Evolutionary conservation across 2,329 filamentous ascomycete genomes (phyloP).

Genomic region (Colletotrichum sp.): DNA sequence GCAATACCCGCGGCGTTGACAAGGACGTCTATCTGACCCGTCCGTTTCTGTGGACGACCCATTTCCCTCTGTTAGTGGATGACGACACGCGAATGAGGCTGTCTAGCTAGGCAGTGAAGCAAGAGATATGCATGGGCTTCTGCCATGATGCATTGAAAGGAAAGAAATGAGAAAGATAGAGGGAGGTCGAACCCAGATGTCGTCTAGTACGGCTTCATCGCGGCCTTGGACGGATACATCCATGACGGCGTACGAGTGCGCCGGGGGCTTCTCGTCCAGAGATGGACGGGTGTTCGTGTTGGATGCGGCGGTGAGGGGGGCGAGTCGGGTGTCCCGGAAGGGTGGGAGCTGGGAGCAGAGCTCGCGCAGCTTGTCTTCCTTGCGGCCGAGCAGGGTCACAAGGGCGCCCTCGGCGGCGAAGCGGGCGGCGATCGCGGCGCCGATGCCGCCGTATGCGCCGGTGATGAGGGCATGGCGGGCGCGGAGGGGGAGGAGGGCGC

Average conservation of each 20-base stretch:
- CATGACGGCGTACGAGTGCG: constrained; percentile 21
- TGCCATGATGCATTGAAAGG: not conserved
- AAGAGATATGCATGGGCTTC: not conserved
- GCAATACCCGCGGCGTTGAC: constrained; percentile 82
- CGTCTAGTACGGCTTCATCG: constrained; percentile 15
- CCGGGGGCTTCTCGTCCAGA: not conserved
- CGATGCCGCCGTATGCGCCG: constrained; percentile 75
- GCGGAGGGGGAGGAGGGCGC: constrained; percentile 27
- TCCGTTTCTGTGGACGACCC: constrained; percentile 1
- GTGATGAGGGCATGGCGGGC: constrained; percentile 67
- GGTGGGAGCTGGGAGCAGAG: constrained; percentile 35
- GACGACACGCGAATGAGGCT: not conserved
- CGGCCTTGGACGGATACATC: constrained; percentile 17
- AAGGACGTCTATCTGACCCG: constrained; percentile 57
- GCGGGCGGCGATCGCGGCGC: constrained; percentile 68
- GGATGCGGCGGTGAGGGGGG: constrained; percentile 24
- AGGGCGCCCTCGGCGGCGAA: constrained; percentile 67
- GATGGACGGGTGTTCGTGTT: not conserved
- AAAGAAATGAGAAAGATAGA: not conserved
- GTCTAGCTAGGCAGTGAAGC: not conserved
- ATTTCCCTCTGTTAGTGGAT: not conserved
- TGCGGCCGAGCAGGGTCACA: constrained; percentile 67
- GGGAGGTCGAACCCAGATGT: constrained; percentile 18
- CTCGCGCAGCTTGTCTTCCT: constrained; percentile 49
- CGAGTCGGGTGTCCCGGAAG: constrained; percentile 10